Conservation (phyloP, 305 asterid species). For the Rubia occidens region DNA sequence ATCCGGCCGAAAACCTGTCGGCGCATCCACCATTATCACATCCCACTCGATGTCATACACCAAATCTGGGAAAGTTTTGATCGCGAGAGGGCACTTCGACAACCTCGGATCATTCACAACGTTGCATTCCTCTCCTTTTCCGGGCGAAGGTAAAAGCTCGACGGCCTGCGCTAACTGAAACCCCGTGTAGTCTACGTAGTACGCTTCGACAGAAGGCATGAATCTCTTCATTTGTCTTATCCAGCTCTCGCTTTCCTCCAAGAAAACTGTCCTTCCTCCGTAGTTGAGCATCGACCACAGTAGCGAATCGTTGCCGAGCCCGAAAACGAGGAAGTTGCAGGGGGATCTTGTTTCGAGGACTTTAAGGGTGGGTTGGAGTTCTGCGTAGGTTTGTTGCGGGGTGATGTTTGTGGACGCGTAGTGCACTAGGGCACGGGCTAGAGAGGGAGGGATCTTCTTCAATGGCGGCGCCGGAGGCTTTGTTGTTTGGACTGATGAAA, state of each 20-base stretch:
- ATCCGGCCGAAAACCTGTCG: constrained; percentile 33
- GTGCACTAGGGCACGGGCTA: constrained; percentile 51
- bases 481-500: constrained; percentile 14
- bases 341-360: constrained; percentile 51
- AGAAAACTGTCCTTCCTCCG: constrained; percentile 65
- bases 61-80: constrained; percentile 46
- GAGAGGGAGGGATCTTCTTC: constrained; percentile 38
- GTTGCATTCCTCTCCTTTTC: constrained; percentile 56
- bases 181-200: constrained; percentile 54
- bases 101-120: constrained; percentile 41
- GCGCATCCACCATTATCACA: constrained; percentile 86
- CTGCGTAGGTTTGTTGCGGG: constrained; percentile 67
- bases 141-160: constrained; percentile 32
- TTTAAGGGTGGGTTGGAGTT: constrained; percentile 47
- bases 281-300: constrained; percentile 80
- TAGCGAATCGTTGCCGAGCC: constrained; percentile 74
- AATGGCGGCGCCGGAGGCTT: constrained; percentile 17
- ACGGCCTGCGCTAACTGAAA: constrained; percentile 34
- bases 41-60: constrained; percentile 61
- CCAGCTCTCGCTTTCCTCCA: constrained; percentile 73
- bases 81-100: constrained; percentile 69
- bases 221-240: constrained; percentile 45
- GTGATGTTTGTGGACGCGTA: constrained; percentile 63
- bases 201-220: constrained; percentile 59
- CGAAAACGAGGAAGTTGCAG: constrained; percentile 67